These are phyloP conservation scores for Coelastrella sp. DNA, from an alignment of 139 green algal species.

Conservation along the genomic window DNA sequence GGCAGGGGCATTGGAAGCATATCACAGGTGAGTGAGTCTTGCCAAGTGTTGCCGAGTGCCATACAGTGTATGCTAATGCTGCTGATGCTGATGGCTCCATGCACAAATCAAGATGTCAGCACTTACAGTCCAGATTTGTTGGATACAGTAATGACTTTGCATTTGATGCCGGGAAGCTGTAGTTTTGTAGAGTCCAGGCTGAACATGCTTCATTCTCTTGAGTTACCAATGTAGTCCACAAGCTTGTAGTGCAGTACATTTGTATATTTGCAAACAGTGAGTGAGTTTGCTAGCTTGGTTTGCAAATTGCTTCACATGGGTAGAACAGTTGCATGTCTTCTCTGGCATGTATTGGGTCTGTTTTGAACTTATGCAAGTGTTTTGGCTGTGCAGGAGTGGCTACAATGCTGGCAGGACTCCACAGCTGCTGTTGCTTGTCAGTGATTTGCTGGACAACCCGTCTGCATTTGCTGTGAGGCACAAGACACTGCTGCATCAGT, in stretches of 20 bases:
- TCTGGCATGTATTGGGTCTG: too few species aligned
- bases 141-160: too few species aligned
- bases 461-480: neutral
- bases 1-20: slow-evolving; percentile 28
- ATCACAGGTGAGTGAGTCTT: neutral
- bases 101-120: neutral
- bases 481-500: slow-evolving; percentile 4
- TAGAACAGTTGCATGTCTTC: neutral
- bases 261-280: too few species aligned
- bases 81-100: neutral
- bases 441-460: neutral
- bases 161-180: too few species aligned
- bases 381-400: slow-evolving; percentile 20
- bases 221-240: too few species aligned
- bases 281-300: too few species aligned
- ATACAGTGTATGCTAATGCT: neutral
- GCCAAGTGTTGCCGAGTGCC: neutral
- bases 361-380: too few species aligned
- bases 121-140: too few species aligned
- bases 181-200: too few species aligned
- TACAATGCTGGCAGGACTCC: neutral
- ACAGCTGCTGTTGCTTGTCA: slow-evolving; percentile 33
- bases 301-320: neutral
- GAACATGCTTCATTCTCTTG: too few species aligned
- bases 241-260: too few species aligned